Evolutionary conservation across 805 yeast species (phyloP).

Genomic region (Brettanomyces sp.): DNA sequence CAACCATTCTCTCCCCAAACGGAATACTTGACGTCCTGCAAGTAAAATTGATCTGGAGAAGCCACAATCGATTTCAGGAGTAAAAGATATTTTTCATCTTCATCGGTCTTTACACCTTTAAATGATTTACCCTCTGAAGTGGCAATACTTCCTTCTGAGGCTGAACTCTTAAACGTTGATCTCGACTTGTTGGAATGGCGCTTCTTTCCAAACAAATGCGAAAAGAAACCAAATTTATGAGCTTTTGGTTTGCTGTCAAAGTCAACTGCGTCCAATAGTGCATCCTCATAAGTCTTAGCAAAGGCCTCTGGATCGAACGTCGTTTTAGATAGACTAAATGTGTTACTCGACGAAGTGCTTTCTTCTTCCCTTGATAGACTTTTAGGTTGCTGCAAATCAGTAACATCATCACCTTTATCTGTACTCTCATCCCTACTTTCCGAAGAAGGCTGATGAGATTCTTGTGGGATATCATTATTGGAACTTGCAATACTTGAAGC

Average conservation of each 20-base stretch:
- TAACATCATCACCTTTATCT: too few species aligned
- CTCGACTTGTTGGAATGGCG: too few species aligned
- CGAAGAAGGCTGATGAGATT: too few species aligned
- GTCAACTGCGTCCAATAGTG: conserved; percentile 4
- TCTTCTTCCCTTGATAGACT: not conserved
- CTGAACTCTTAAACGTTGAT: too few species aligned
- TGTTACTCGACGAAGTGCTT: conserved; percentile 6
- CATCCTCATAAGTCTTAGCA: conserved; percentile 15
- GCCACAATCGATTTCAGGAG: not conserved
- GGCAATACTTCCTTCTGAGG: too few species aligned
- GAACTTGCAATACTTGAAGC: too few species aligned
- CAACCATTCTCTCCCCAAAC: conserved; percentile 21
- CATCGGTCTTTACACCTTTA: not conserved
- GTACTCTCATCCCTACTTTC: too few species aligned
- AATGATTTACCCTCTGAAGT: too few species aligned
- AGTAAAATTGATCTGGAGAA: conserved; percentile 6
- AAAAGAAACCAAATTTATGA: too few species aligned
- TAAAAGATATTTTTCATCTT: not conserved
- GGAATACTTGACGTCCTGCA: conserved; percentile 17
- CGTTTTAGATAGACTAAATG: not conserved
- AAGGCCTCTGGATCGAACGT: conserved; percentile 14
- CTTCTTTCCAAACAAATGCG: too few species aligned
- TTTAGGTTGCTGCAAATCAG: not conserved
- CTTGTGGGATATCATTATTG: too few species aligned
- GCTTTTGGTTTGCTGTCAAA: too few species aligned